Base-by-base conservation (phyloP, 2,329 filamentous ascomycete species). In the Helotiales sp. region DNA sequence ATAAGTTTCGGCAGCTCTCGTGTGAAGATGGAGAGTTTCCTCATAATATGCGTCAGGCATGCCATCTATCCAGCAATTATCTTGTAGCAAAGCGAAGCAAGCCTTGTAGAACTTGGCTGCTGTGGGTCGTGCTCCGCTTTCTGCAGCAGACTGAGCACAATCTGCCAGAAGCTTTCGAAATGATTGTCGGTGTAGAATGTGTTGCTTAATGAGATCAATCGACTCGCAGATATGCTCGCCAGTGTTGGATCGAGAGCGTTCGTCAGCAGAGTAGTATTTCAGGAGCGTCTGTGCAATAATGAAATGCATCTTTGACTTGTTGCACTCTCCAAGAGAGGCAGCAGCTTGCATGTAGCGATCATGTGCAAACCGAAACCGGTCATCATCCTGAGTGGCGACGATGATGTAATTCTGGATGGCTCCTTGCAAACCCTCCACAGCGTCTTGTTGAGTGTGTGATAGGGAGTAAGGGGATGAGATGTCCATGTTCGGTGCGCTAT, bases 321-420 rank as follows among this genome's bases (percentile, higher is more conserved):
- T 85, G 67, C 84, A 86, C 69, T 93, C 86, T 61, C 83, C 84
- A 52, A 96, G 76, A 5, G 83, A 81, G 13, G 83, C 79, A 5
- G 91, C 86, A 15, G 90, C 91, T 69, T 89, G 86, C 51, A 92
- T 81, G 67, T 96, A 96, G 52, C 93, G 85, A 72, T 97, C 93
- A 71, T 97, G 93, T 31, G 88, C 86, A 71, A 97, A 97, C 31
- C 86, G 85, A 72, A 96, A 97, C 38, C 86, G 83, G 71, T 96
- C 91, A 67, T 97, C 93, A 1, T 87, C 86, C 61, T 95, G 90
- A 19, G 89, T 90, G 0, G 90, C 83, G 55, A 93, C 84, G 38
- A 98, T 80, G 52, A 97, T 85, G 68, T 90, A 96, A 3, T 88
- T 83, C 66, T 91, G 85, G 17, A 97, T 81, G 9, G 92, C 86